Base-by-base conservation (phyloP, 768 basidiomycete genomes). In the Myochromella boudieri region DNA sequence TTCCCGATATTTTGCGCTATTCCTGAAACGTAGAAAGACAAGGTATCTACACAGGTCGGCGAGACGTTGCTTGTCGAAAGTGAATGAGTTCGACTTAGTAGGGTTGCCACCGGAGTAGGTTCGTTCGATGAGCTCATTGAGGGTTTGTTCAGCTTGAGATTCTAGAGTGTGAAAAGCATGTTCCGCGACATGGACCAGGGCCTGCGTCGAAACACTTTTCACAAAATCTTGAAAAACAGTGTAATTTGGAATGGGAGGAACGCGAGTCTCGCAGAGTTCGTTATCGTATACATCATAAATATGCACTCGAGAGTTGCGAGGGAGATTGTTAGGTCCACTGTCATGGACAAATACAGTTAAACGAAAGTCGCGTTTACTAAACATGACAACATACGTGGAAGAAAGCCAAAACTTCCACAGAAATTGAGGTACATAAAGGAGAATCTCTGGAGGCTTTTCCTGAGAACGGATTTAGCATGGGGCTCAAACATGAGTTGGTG, bases 1-100 rank as follows among this genome's bases (percentile, higher is more conserved):
- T 36, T 71, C 58, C 18, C 59, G 54, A 52, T 80, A 83, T 10
- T 68, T 69, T 7, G 64, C 60, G 53, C 77, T 74, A 48, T 83
- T 83, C 11, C 81, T 67, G 50, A 79, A 83, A n/a, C 80, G 72
- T 0, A 83, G 62, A 51, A 83, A 81, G 9, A 74, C 64, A 34
- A 82, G 69, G 56, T 75, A 82, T 48, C 71, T 74, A 8, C 75
- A 68, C 1, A 83, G 51, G n/a, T 58, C 58, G 29, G 74, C 69
- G 11, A 72, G 49, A 4, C 59, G 58, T 12, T 50, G 52, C 7
- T 60, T 60, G 37, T 65, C 59, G 27, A 71, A 56, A 0, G 58
- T 53, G 24, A 71, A 51, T 3, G 64, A 57, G n/a, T 48, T 60
- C 36, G 60, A 61, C 39, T 54, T 55, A 15, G 53, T 48, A 4